Percentiles rank a stretch among this genome's conserved stretches.
Evolutionary conservation across 305 asterid species (phyloP).

Genomic region (Salvia sclarea): DNA sequence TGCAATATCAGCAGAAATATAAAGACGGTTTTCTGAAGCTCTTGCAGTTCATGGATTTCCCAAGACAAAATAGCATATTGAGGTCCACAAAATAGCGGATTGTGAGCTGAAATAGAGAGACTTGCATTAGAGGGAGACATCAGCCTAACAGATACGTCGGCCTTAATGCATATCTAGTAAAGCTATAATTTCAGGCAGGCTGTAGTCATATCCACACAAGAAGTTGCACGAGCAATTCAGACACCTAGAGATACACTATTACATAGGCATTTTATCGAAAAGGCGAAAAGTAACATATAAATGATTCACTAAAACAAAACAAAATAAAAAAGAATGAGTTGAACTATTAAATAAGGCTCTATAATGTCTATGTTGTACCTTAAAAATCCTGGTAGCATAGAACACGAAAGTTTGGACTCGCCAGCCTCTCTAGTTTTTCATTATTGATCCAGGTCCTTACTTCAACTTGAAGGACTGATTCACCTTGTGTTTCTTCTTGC

Average conservation of each 20-base stretch:
- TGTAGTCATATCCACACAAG: background rate
- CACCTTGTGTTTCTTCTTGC: too few relatives aligned
- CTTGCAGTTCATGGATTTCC: slow-evolving; percentile 92
- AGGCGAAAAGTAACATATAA: too few relatives aligned
- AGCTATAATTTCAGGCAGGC: slow-evolving; percentile 1
- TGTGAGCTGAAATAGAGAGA: slow-evolving; percentile 10
- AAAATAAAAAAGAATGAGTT: too few relatives aligned
- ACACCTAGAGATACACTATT: background rate
- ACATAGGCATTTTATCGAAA: too few relatives aligned
- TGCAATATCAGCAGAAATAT: slow-evolving; percentile 75
- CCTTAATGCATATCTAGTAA: background rate
- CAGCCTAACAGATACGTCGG: background rate
- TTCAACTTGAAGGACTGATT: background rate
- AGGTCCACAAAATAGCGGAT: slow-evolving; percentile 21
- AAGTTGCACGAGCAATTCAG: background rate
- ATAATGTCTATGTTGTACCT: too few relatives aligned
- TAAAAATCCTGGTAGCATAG: too few relatives aligned
- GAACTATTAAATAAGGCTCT: too few relatives aligned
- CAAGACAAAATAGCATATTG: slow-evolving; percentile 35
- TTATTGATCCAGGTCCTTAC: too few relatives aligned
- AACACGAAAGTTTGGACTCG: too few relatives aligned
- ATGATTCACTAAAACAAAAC: too few relatives aligned
- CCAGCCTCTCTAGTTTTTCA: too few relatives aligned
- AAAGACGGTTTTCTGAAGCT: slow-evolving; percentile 81
- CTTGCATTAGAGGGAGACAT: slow-evolving; percentile 17